Conservation (phyloP, 768 basidiomycete genomes). For the Psilocybe subaeruginosa region DNA sequence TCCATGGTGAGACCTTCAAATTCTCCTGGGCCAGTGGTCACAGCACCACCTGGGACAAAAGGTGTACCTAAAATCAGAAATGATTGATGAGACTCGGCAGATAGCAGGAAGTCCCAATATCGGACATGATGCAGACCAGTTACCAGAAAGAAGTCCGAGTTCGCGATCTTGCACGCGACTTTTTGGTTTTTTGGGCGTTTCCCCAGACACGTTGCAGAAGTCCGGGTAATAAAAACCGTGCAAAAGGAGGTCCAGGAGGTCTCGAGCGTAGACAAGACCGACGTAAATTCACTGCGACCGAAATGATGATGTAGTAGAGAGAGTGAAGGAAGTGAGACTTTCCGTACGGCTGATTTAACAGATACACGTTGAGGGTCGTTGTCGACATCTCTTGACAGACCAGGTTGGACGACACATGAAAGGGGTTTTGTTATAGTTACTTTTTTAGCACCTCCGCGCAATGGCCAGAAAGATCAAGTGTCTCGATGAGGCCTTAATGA, state of each 20-base stretch:
- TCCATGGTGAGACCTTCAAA: conserved; percentile 1
- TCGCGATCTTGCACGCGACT: background rate
- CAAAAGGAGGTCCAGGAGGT: background rate
- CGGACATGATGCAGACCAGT: conserved; percentile 7
- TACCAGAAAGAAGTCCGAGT: background rate
- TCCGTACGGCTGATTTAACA: background rate
- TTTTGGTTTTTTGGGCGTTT: conserved; percentile 1
- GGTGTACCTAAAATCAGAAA: background rate
- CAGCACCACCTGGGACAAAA: background rate
- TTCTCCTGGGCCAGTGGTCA: background rate
- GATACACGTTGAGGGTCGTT: background rate
- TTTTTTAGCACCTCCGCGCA: background rate
- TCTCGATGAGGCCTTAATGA: conserved; percentile 3
- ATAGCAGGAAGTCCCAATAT: background rate
- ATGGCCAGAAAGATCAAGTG: conserved; percentile 8
- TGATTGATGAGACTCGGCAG: conserved; percentile 5
- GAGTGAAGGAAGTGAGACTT: background rate
- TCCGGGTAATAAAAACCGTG: background rate
- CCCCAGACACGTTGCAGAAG: conserved; percentile 10
- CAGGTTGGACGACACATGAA: background rate
- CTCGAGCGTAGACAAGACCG: background rate
- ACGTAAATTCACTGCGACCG: background rate
- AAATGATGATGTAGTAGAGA: background rate
- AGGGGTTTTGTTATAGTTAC: conserved; percentile 3
- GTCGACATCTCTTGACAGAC: background rate